Evolutionary conservation across 2,329 filamentous ascomycete genomes (phyloP), one percentile per base, ranked within the genome.

Genomic region (Capronia coronata): DNA sequence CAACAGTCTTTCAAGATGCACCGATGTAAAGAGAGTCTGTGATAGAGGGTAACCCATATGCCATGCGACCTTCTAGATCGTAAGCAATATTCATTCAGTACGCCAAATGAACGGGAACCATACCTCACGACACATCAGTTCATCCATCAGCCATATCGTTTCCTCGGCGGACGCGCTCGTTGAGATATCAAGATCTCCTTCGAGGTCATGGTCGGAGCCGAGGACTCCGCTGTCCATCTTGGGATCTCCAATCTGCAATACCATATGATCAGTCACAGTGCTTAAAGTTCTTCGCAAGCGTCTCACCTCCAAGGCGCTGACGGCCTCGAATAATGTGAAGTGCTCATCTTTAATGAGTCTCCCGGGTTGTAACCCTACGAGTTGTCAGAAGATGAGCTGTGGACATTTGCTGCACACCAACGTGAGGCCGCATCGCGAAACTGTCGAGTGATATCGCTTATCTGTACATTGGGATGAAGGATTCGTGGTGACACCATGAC

Each of bases 201-300:
- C 87, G 27, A 91, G 78, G n/a, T 82, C 81, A 62, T 95, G 87
- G 23, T 83, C 86, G 6, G 84, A 80, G 16, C 80, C 76, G 5
- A 94, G 74, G 58, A 84, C 89, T 22, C 93, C 93, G 64, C 88
- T 96, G 68, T 98, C 93, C 93, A 98, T 98, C 70, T 97, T 98
- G 1, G 87, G 83, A 64, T 98, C 93, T 87, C 96, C 96, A 61
- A 98, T 95, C 93, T 98, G 62, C 45, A 21, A 34, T 16, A 1
- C 13, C n/a, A n/a, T n/a, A n/a, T n/a, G 16, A 14, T 55, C 30
- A 59, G 43, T 6, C n/a, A 10, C 9, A 32, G 11, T 21, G 19
- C n/a, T 7, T 16, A 8, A 21, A 2, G 14, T 8, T 11, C n/a
- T 11, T 29, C n/a, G 11, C 16, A 10, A 7, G 16, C 3, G 48